These are phyloP conservation scores for Penicillium maclennaniae DNA, from an alignment of 495 filamentous ascomycete genomes.

Conservation along the genomic window DNA sequence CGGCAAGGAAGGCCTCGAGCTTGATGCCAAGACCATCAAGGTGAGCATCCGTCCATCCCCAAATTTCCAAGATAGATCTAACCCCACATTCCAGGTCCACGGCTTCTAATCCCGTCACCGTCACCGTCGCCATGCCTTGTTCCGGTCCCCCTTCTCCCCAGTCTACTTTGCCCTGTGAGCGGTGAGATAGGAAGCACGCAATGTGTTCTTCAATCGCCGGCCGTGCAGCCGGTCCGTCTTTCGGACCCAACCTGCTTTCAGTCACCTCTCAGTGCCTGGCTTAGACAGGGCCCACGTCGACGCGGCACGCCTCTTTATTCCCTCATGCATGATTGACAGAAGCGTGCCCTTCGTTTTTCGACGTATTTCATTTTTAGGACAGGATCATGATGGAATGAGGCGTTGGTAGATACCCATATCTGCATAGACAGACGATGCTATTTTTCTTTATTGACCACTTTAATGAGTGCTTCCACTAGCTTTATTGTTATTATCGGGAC, in stretches of 20 bases:
- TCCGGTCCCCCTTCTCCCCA: slow-evolving; percentile 44
- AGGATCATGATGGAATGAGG: slow-evolving; percentile 48
- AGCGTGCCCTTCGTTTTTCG: slow-evolving; percentile 24
- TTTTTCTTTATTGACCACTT: slow-evolving; percentile 28
- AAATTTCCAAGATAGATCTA: not conserved
- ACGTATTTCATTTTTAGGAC: slow-evolving; percentile 27
- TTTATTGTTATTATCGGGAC: slow-evolving; percentile 21
- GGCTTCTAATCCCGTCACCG: slow-evolving; percentile 50
- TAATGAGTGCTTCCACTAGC: slow-evolving; percentile 29
- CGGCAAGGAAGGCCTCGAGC: slow-evolving; percentile 85
- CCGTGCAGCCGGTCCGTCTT: slow-evolving; percentile 23
- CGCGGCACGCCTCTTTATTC: slow-evolving; percentile 27
- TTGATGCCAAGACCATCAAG: slow-evolving; percentile 97
- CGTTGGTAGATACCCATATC: slow-evolving; percentile 51
- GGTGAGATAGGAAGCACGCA: slow-evolving; percentile 36
- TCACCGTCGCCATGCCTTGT: slow-evolving; percentile 39
- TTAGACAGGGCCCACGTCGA: slow-evolving; percentile 38
- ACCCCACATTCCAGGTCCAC: slow-evolving; percentile 42
- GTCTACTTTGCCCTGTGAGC: slow-evolving; percentile 39
- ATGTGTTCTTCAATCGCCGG: slow-evolving; percentile 25
- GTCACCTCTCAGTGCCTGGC: slow-evolving; percentile 29
- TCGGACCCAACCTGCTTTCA: slow-evolving; percentile 24
- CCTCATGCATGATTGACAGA: slow-evolving; percentile 20
- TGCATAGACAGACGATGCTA: slow-evolving; percentile 37
- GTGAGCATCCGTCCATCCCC: slow-evolving; percentile 38